Base-by-base conservation (phyloP, 208 protist species). In the Acanthamoeba castellanii region DNA sequence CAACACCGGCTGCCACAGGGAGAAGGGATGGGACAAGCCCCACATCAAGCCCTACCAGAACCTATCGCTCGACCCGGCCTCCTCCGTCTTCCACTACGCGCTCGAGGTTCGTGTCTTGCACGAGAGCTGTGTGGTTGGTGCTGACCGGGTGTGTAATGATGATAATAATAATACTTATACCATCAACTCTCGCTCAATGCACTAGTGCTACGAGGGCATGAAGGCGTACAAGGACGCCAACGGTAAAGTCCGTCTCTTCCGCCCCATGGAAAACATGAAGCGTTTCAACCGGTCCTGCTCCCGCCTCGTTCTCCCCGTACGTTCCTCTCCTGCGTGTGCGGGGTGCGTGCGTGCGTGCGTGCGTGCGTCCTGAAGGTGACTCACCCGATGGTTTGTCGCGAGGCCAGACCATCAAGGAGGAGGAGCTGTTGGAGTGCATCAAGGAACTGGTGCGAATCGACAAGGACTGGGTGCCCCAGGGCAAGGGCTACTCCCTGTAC, bases 401-500 rank as follows among this genome's bases (percentile, higher is more conserved):
- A 14, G 52, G 52, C 20, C 34, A 98, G 30, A 94, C 20, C 47
- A 99, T 99, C 91, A 97, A 99, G 74, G 94, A 90, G 22, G 96
- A 98, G 30, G 97, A 99, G 96, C 95, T 99, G 20, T 22, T 99
- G 55, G 97, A 99, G 68, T 96, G 98, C 45, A 95, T 99, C 22
- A 98, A 99, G 91, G 97, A 98, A 94, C 97, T 99, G 25, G 96
- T 99, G 59, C 87, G 96, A 8, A 90, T 99, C 61, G 99, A 99
- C 94, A 94, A 96, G 59, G 96, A 98, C 70, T 99, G 98, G 97
- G 97, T 99, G 68, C 99, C 99, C 45, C 95, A 98, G 55, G 96
- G 98, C 95, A 92, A 97, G 25, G 99, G 99, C 61, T 99, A 98
- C 96, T 99, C 99, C 11, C 97, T 99, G 3, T 99, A 99, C 96